phyloP scores from a whole-genome alignment of 2,329 filamentous ascomycete species.

The Aaosphaeria pasadenensis region DNA sequence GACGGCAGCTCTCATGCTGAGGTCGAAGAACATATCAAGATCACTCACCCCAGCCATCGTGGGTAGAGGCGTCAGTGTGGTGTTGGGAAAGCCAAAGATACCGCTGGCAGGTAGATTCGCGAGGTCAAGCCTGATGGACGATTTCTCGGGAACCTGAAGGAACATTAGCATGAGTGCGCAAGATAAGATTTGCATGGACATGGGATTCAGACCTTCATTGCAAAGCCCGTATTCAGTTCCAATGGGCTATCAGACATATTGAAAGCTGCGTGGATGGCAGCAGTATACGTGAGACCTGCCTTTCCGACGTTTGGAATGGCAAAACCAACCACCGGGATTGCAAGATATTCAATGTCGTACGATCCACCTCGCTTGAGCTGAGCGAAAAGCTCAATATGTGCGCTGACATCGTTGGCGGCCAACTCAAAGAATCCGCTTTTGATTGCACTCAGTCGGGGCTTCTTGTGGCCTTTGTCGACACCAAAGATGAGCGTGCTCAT shows the following conservation, averaged over 20 bases:
- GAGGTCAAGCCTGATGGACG: background rate
- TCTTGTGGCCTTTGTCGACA: constrained; percentile 20
- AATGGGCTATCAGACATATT: constrained; percentile 20
- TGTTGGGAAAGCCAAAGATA: background rate
- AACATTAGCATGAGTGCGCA: background rate
- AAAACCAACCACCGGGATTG: constrained; percentile 28
- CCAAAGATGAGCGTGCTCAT: constrained; percentile 17
- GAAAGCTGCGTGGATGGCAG: constrained; percentile 24
- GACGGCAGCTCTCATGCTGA: no score
- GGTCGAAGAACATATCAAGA: no score
- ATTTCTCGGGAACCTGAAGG: background rate
- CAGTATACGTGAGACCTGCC: constrained; percentile 34
- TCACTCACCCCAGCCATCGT: background rate
- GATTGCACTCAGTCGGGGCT: constrained; percentile 24
- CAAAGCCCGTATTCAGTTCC: constrained; percentile 29
- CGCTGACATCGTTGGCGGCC: constrained; percentile 23
- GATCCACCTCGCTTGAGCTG: constrained; percentile 18
- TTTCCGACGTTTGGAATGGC: constrained; percentile 33
- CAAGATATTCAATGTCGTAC: constrained; percentile 20
- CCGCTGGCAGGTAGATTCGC: background rate
- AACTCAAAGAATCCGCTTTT: constrained; percentile 34
- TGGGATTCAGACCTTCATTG: no score
- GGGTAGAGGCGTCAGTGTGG: background rate
- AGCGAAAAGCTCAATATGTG: constrained; percentile 34
- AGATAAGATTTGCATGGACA: no score